Conservation (phyloP, 2,329 filamentous ascomycete species). For the Camillea tinctor region DNA sequence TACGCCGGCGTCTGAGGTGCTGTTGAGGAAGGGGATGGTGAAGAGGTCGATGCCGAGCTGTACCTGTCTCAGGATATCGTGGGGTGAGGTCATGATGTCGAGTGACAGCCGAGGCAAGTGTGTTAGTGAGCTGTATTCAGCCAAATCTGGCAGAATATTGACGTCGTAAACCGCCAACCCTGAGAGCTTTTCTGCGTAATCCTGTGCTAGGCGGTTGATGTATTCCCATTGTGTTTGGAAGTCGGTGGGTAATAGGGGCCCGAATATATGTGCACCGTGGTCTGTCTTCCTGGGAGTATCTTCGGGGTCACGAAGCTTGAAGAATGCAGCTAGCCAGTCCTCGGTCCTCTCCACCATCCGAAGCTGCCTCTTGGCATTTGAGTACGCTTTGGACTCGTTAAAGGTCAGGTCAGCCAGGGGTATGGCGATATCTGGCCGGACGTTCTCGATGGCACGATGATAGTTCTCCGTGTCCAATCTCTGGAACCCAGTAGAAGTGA, state of each 20-base stretch:
- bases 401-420: conserved; percentile 72
- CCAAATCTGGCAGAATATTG: conserved; percentile 66
- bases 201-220: conserved; percentile 66
- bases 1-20: conserved; percentile 78
- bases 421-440: conserved; percentile 79
- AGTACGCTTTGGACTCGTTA: conserved; percentile 35
- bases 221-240: conserved; percentile 78
- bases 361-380: conserved; percentile 69
- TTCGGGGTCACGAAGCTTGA: conserved; percentile 43
- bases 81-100: conserved; percentile 60
- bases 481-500: conserved; percentile 84
- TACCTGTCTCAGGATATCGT: conserved; percentile 74
- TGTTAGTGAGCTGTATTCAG: conserved; percentile 51
- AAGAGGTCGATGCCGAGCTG: conserved; percentile 77
- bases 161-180: conserved; percentile 79
- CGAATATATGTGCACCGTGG: conserved; percentile 48
- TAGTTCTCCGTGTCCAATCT: conserved; percentile 70
- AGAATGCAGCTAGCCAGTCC: conserved; percentile 72
- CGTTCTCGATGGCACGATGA: conserved; percentile 57
- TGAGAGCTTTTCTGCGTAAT: conserved; percentile 57
- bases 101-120: conserved; percentile 73
- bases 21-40: conserved; percentile 71
- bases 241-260: conserved; percentile 72
- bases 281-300: conserved; percentile 29
- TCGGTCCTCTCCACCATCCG: conserved; percentile 88